Evolutionary conservation across 306 rosid species (phyloP).

Genomic region (Geum urbanum): DNA sequence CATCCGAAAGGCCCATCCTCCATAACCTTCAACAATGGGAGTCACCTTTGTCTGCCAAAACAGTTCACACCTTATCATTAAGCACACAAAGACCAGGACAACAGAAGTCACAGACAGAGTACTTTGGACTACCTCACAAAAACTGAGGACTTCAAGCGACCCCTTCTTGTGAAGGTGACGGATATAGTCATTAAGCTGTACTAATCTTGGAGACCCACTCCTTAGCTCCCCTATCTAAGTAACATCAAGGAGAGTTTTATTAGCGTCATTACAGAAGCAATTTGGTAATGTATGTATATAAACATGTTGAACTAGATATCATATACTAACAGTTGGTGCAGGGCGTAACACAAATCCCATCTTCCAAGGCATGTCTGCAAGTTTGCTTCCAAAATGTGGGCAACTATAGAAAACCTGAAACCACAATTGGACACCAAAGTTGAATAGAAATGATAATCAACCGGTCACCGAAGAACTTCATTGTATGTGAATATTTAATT

Average conservation of each 20-base stretch:
- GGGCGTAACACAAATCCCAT: slow-evolving; percentile 94
- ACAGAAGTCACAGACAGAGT: slow-evolving; percentile 13
- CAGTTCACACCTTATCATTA: slow-evolving; percentile 25
- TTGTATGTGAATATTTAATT: slow-evolving; percentile 4
- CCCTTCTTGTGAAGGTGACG: slow-evolving; percentile 83
- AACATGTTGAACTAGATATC: slow-evolving; percentile 6
- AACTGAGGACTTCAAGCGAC: slow-evolving; percentile 81
- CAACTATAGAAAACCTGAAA: slow-evolving; percentile 94
- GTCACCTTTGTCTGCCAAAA: slow-evolving; percentile 90
- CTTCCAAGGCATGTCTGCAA: slow-evolving; percentile 98
- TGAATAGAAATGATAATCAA: slow-evolving; percentile 6
- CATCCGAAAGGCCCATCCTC: slow-evolving; percentile 96
- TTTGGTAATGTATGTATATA: slow-evolving; percentile 6
- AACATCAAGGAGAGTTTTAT: slow-evolving; percentile 29
- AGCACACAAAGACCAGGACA: slow-evolving; percentile 22
- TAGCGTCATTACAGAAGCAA: slow-evolving; percentile 11
- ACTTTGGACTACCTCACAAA: slow-evolving; percentile 70
- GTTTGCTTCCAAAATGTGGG: slow-evolving; percentile 98
- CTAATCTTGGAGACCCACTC: slow-evolving; percentile 78
- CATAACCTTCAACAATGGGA: slow-evolving; percentile 95
- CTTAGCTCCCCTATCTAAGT: slow-evolving; percentile 89
- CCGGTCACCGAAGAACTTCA: slow-evolving; percentile 6
- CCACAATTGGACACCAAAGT: slow-evolving; percentile 24
- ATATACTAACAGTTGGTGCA: slow-evolving; percentile 77
- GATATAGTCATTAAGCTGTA: slow-evolving; percentile 81